Percentiles rank a stretch among this genome's conserved stretches.
These are phyloP conservation scores for Martensiomyces pterosporus DNA, from an alignment of 192 early-diverging fungal species.

Conservation along the genomic window DNA sequence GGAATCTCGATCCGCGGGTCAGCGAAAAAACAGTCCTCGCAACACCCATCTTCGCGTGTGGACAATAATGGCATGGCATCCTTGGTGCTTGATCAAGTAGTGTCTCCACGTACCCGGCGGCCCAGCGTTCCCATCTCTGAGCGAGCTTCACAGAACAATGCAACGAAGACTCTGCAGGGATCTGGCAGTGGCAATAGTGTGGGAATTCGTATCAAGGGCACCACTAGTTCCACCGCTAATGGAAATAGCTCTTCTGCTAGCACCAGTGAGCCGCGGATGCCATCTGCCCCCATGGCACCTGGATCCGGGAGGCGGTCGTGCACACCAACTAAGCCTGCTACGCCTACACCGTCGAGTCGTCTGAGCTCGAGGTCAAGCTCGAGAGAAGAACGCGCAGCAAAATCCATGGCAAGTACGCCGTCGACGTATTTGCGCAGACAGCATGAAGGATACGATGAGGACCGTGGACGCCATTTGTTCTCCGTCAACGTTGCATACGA, in stretches of 20 bases:
- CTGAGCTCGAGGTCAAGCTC: slow-evolving; percentile 33
- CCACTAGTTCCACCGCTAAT: not conserved
- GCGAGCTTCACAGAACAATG: not conserved
- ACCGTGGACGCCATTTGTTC: slow-evolving; percentile 39
- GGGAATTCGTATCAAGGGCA: slow-evolving; percentile 34
- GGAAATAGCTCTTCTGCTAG: too few species aligned
- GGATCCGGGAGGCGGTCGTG: slow-evolving; percentile 2
- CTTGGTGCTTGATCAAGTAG: slow-evolving; percentile 5
- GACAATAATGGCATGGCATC: slow-evolving; percentile 3
- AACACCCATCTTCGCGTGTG: not conserved
- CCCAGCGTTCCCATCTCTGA: slow-evolving; percentile 11
- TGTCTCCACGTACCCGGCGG: slow-evolving; percentile 6
- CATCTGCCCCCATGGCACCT: slow-evolving; percentile 7
- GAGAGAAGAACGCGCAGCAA: slow-evolving; percentile 14
- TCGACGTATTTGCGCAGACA: slow-evolving; percentile 31
- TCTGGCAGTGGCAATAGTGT: slow-evolving; percentile 4
- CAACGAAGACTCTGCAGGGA: not conserved
- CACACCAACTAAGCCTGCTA: slow-evolving; percentile 19
- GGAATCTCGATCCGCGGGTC: slow-evolving; percentile 26
- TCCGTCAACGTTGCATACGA: slow-evolving; percentile 42
- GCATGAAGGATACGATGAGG: slow-evolving; percentile 41
- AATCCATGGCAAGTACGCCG: slow-evolving; percentile 9
- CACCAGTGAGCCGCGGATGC: too few species aligned
- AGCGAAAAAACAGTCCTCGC: slow-evolving; percentile 3
- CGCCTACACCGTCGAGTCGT: slow-evolving; percentile 3